Evolutionary conservation across 768 basidiomycete genomes (phyloP).

Genomic region (Gloeopeniophorella convolvens): DNA sequence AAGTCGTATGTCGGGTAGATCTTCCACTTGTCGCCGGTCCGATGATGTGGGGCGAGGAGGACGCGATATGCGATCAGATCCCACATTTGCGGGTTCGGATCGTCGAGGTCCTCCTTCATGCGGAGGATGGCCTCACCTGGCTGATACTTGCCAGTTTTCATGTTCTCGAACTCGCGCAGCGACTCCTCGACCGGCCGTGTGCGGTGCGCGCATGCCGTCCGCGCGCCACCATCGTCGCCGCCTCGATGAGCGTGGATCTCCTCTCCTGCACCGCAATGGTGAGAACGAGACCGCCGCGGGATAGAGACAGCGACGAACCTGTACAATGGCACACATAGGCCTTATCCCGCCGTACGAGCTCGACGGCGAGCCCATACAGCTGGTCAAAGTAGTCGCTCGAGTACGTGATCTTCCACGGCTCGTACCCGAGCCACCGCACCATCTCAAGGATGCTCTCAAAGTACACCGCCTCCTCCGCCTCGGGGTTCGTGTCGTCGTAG

Average conservation of each 20-base stretch:
- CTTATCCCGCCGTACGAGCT: conserved; percentile 83
- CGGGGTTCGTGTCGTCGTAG: conserved; percentile 98
- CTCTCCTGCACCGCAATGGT: conserved; percentile 53
- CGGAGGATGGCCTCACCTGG: conserved; percentile 90
- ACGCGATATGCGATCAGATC: conserved; percentile 96
- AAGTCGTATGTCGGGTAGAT: conserved; percentile 99
- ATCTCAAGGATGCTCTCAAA: conserved; percentile 96
- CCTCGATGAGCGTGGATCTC: conserved; percentile 88
- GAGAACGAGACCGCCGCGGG: background rate
- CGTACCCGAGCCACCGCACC: conserved; percentile 93
- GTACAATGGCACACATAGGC: conserved; percentile 96
- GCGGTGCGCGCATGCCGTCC: conserved; percentile 83
- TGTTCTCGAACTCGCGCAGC: conserved; percentile 78
- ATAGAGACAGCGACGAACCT: conserved; percentile 46
- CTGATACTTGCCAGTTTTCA: conserved; percentile 85
- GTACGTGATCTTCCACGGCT: conserved; percentile 99
- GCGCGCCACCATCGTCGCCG: conserved; percentile 69
- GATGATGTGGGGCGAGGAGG: conserved; percentile 83
- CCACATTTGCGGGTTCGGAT: conserved; percentile 99
- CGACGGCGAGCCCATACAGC: conserved; percentile 79
- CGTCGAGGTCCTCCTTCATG: conserved; percentile 94
- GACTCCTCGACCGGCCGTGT: conserved; percentile 83
- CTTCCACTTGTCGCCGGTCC: conserved; percentile 89
- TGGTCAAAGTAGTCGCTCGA: conserved; percentile 94
- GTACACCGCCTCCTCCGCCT: conserved; percentile 93